A percentile compares a stretch with the other conserved stretches of the same genome.
These are phyloP conservation scores for Tephrocybe rancida DNA, from an alignment of 768 basidiomycete species.

Conservation along the genomic window DNA sequence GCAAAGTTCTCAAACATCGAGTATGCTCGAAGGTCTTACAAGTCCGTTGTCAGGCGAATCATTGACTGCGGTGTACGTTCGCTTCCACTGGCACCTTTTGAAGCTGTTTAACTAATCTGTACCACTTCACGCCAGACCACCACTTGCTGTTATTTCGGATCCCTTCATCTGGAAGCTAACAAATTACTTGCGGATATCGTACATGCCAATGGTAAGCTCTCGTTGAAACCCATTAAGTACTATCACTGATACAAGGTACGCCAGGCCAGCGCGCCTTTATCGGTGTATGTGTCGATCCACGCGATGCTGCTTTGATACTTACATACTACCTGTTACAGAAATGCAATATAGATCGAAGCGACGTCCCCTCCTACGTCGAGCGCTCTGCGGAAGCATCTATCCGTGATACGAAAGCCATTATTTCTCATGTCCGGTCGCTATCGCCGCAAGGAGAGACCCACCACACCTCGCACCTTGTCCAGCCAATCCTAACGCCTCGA, in stretches of 20 bases:
- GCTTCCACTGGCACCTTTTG: slow-evolving; percentile 7
- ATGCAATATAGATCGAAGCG: slow-evolving; percentile 88
- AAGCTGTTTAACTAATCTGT: background rate
- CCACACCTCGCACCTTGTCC: slow-evolving; percentile 59
- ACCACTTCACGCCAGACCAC: slow-evolving; percentile 69
- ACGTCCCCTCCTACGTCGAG: slow-evolving; percentile 69
- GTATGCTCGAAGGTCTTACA: slow-evolving; percentile 74
- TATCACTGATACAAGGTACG: background rate
- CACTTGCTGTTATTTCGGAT: slow-evolving; percentile 91
- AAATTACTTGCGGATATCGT: slow-evolving; percentile 81
- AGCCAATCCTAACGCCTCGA: slow-evolving; percentile 91
- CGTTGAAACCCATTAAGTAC: background rate
- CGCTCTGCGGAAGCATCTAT: slow-evolving; percentile 61
- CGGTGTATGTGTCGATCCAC: slow-evolving; percentile 57
- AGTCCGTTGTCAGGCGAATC: slow-evolving; percentile 72
- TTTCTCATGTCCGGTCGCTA: slow-evolving; percentile 68
- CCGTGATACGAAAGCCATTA: slow-evolving; percentile 59
- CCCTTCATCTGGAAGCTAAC: slow-evolving; percentile 78
- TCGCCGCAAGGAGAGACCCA: slow-evolving; percentile 30
- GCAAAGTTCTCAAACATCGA: slow-evolving; percentile 66
- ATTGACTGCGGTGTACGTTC: slow-evolving; percentile 76
- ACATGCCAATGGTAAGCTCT: slow-evolving; percentile 51
- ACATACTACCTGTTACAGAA: slow-evolving; percentile 39
- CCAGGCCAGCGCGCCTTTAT: slow-evolving; percentile 84
- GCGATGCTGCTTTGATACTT: background rate